Percentiles rank a stretch among this genome's conserved stretches.
Evolutionary conservation across 2,329 filamentous ascomycete species (phyloP).

Genomic region (Calonectria fujianensis): DNA sequence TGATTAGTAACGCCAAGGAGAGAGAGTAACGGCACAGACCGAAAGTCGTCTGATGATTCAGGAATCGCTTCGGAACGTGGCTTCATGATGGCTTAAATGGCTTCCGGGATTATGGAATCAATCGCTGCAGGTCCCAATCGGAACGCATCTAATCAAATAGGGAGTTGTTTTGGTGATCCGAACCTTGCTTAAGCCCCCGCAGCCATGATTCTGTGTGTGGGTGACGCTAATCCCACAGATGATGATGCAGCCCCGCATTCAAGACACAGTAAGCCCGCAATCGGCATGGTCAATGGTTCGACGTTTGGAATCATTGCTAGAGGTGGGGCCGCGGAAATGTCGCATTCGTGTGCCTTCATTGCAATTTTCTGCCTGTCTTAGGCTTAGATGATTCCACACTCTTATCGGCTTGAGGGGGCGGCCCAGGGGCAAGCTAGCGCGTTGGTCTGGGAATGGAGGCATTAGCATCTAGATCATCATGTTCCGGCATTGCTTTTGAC

Average conservation of each 20-base stretch:
- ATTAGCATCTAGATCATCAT: background rate
- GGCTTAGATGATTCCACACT: constrained; percentile 18
- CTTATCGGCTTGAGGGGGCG: background rate
- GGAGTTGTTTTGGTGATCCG: background rate
- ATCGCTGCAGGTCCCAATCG: too few relatives aligned
- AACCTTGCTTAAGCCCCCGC: constrained; percentile 1
- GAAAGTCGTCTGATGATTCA: constrained; percentile 10
- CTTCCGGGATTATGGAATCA: too few relatives aligned
- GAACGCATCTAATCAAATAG: background rate
- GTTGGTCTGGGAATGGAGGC: background rate
- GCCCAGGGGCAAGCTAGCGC: background rate
- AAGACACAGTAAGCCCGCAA: constrained; percentile 17
- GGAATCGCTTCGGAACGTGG: background rate
- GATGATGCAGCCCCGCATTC: constrained; percentile 25
- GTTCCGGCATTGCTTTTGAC: background rate
- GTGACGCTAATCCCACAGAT: background rate
- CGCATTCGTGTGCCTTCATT: background rate
- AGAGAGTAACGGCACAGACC: background rate
- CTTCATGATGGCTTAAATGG: background rate
- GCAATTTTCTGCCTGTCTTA: constrained; percentile 8
- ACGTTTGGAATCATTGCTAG: constrained; percentile 26
- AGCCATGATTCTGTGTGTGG: background rate
- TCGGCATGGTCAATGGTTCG: constrained; percentile 28
- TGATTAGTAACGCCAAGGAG: constrained; percentile 35
- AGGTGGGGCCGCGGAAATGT: constrained; percentile 30